These are phyloP conservation scores for Beverwykella pulmonaria DNA, from an alignment of 495 filamentous ascomycete genomes.

Conservation along the genomic window DNA sequence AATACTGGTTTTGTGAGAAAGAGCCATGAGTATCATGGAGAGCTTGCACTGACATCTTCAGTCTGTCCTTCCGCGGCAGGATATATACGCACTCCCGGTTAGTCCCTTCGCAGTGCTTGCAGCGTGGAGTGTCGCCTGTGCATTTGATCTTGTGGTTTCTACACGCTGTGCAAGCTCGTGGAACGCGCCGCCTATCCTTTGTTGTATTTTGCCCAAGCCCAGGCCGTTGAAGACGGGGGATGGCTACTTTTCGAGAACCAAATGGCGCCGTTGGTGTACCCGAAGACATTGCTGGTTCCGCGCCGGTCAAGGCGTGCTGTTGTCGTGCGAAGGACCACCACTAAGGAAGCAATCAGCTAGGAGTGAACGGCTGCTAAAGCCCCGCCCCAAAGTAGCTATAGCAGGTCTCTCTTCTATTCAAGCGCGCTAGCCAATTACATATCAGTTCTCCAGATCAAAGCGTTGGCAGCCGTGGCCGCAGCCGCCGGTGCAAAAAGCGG, in stretches of 20 bases:
- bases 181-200: constrained; percentile 14
- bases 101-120: constrained; percentile 21
- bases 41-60: constrained; percentile 18
- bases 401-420: not conserved
- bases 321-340: not conserved
- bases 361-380: not conserved
- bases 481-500: not conserved
- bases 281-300: not conserved
- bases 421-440: not conserved
- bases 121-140: constrained; percentile 22
- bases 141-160: constrained; percentile 31
- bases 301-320: not conserved
- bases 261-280: not conserved
- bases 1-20: constrained; percentile 14
- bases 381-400: not conserved
- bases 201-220: not conserved
- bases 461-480: not conserved
- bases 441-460: not conserved
- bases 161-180: constrained; percentile 25
- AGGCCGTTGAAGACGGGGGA: constrained; percentile 21
- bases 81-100: constrained; percentile 26
- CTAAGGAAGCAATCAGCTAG: not conserved
- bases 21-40: not conserved
- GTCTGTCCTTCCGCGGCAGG: constrained; percentile 18
- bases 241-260: constrained; percentile 20